phyloP scores from a whole-genome alignment of 805 yeast species.

The Lipomyces sp. region DNA sequence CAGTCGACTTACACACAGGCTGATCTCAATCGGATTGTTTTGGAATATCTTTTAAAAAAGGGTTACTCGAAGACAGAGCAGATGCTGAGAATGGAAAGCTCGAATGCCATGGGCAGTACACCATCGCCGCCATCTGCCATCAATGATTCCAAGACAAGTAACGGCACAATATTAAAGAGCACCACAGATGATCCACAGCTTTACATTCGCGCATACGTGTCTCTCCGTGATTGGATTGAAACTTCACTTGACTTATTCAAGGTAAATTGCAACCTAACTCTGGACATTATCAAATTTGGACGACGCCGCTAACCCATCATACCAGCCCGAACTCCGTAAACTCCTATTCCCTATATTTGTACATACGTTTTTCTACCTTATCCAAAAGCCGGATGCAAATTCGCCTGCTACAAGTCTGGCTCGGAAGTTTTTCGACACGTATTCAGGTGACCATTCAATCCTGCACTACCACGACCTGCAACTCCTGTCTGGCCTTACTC shows the following conservation, averaged over 20 bases:
- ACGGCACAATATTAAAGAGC: constrained; percentile 37
- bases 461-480: constrained; percentile 79
- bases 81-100: constrained; percentile 79
- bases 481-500: constrained; percentile 70
- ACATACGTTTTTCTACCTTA: constrained; percentile 80
- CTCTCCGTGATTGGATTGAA: constrained; percentile 87
- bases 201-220: constrained; percentile 78
- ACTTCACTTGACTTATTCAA: constrained; percentile 86
- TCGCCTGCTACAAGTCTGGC: constrained; percentile 50
- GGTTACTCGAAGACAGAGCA: constrained; percentile 96
- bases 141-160: constrained; percentile 37
- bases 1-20: constrained; percentile 60
- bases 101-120: constrained; percentile 42
- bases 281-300: constrained; percentile 38
- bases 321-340: constrained; percentile 73
- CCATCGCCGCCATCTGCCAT: constrained; percentile 21
- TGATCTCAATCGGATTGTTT: constrained; percentile 86
- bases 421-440: constrained; percentile 74
- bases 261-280: constrained; percentile 15
- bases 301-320: constrained; percentile 2
- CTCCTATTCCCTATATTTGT: constrained; percentile 91
- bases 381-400: constrained; percentile 60
- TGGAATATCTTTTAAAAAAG: constrained; percentile 89
- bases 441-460: constrained; percentile 70
- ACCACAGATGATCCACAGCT: constrained; percentile 62